Evolutionary conservation across 495 filamentous ascomycete genomes (phyloP).

Genomic region (Chaetomidium leptoderma): DNA sequence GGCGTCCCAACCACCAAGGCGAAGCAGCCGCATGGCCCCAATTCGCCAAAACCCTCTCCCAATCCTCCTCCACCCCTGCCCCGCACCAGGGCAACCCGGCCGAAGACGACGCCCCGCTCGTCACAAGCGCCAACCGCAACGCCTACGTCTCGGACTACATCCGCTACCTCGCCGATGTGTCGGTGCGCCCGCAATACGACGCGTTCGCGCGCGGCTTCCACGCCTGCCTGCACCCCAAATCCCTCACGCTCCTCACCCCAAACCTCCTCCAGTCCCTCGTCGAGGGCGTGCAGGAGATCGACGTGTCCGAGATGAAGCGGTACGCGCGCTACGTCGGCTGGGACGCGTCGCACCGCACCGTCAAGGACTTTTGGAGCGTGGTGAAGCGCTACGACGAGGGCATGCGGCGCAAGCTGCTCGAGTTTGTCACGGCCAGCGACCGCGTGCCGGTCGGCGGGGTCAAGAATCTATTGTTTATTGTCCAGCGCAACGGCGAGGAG

Average conservation of each 20-base stretch:
- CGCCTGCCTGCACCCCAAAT: conserved; percentile 63
- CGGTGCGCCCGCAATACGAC: conserved; percentile 68
- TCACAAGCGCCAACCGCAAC: conserved; percentile 73
- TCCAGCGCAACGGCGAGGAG: conserved; percentile 73
- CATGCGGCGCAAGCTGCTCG: conserved; percentile 68
- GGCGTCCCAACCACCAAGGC: background rate
- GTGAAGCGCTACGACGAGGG: conserved; percentile 63
- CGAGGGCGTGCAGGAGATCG: conserved; percentile 76
- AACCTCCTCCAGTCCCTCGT: conserved; percentile 67
- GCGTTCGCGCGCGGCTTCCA: conserved; percentile 83
- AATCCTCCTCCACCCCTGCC: conserved; percentile 20
- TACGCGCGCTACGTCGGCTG: conserved; percentile 77
- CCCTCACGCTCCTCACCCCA: conserved; percentile 66
- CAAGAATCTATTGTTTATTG: conserved; percentile 70
- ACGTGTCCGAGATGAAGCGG: conserved; percentile 63
- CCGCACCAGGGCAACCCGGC: conserved; percentile 31
- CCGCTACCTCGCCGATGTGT: conserved; percentile 73
- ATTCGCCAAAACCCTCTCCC: conserved; percentile 24
- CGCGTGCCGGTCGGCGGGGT: conserved; percentile 82
- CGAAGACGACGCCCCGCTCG: conserved; percentile 51
- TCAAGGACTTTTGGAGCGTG: conserved; percentile 79
- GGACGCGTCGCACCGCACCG: conserved; percentile 57
- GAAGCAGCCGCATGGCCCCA: conserved; percentile 45
- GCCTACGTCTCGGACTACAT: conserved; percentile 86
- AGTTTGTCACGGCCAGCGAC: conserved; percentile 93